Evolutionary conservation across 2,329 filamentous ascomycete species (phyloP).

Genomic region (Metarhizium sp.): DNA sequence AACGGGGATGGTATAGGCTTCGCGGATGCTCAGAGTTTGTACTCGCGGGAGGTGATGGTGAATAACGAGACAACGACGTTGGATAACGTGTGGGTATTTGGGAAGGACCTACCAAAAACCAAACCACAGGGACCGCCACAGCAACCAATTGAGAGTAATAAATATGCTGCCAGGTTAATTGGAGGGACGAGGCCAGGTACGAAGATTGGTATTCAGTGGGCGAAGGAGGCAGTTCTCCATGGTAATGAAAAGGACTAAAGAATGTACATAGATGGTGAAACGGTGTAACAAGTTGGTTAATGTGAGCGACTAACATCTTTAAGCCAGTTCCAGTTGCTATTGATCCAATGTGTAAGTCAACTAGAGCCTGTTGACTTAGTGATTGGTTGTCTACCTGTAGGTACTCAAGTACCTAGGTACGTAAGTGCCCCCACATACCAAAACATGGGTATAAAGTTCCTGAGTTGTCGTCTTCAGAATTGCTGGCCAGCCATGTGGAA

Average conservation of each 20-base stretch:
- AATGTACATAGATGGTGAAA: not conserved
- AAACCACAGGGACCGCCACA: not conserved
- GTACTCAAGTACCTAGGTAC: too few relatives aligned
- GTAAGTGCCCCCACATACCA: too few relatives aligned
- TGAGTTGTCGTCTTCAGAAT: too few relatives aligned
- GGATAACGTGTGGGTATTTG: slow-evolving; percentile 29
- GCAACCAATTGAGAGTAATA: not conserved
- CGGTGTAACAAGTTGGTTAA: too few relatives aligned
- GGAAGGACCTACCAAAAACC: not conserved
- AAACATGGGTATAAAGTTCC: too few relatives aligned
- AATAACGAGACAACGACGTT: slow-evolving; percentile 41
- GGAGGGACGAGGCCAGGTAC: not conserved
- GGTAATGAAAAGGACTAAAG: not conserved
- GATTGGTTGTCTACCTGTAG: too few relatives aligned
- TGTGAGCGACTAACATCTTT: too few relatives aligned
- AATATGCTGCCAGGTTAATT: not conserved
- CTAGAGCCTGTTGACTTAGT: too few relatives aligned
- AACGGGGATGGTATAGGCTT: slow-evolving; percentile 2
- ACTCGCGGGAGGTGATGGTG: slow-evolving; percentile 45
- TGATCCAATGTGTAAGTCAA: too few relatives aligned
- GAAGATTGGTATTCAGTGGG: not conserved
- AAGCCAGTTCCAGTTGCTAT: too few relatives aligned
- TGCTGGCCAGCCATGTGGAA: too few relatives aligned
- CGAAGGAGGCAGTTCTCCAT: not conserved
- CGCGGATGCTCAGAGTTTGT: slow-evolving; percentile 31